phyloP scores from a whole-genome alignment of 257 asterid genomes.

The Coffea eugenioides region DNA sequence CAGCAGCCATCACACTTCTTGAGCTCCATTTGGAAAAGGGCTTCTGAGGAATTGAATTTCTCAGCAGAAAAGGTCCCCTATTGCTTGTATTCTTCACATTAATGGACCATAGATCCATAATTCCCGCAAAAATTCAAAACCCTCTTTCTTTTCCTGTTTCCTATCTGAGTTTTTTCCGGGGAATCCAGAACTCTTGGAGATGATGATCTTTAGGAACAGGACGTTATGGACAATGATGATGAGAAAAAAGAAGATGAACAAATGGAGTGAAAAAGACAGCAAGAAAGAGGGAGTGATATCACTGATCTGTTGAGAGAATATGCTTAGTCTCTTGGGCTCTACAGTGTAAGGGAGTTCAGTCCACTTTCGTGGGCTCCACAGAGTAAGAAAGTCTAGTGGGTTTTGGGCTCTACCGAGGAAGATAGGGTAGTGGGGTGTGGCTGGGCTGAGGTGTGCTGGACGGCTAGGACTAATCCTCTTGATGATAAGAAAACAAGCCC shows the following conservation, averaged over 20 bases:
- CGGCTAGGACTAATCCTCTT: no score
- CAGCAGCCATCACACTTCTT: constrained; percentile 31
- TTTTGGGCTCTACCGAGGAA: no score
- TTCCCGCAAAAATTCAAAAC: constrained; percentile 7
- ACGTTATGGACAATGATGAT: constrained; percentile 3
- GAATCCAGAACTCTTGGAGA: background rate
- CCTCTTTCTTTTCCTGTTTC: background rate
- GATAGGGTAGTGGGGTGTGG: no score
- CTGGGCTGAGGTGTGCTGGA: no score
- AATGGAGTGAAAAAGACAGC: background rate
- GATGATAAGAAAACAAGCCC: no score
- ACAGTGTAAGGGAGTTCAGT: no score
- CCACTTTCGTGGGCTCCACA: no score
- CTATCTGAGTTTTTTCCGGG: background rate
- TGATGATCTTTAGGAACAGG: constrained; percentile 10
- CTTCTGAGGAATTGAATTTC: constrained; percentile 49
- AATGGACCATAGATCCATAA: constrained; percentile 29
- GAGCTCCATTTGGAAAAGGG: constrained; percentile 47
- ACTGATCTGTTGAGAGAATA: no score
- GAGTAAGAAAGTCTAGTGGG: no score
- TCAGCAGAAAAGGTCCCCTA: constrained; percentile 26
- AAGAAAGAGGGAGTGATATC: background rate
- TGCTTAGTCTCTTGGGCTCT: no score
- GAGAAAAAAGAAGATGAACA: background rate
- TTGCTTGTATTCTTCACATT: constrained; percentile 19